These are phyloP conservation scores for Thelonectria blattea DNA, from an alignment of 2,329 filamentous ascomycete species.

Conservation along the genomic window DNA sequence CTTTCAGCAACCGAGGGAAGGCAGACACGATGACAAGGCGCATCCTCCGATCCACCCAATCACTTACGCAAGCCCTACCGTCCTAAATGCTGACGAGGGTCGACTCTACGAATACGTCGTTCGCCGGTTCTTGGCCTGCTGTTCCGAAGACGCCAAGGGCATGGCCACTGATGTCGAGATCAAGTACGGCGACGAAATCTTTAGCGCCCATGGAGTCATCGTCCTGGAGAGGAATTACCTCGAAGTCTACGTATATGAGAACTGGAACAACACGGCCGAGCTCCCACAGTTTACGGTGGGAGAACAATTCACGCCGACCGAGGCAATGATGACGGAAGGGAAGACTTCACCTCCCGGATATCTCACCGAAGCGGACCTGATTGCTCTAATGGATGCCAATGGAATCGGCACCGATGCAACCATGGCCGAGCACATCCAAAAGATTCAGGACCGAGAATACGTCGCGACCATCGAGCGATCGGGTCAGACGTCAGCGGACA, in stretches of 20 bases:
- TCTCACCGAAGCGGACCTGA: conserved; percentile 92
- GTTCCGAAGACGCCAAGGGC: conserved; percentile 91
- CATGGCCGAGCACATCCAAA: conserved; percentile 98
- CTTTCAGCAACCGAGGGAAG: conserved; percentile 82
- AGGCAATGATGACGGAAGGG: conserved; percentile 90
- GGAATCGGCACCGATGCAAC: conserved; percentile 98
- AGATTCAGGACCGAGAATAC: conserved; percentile 90
- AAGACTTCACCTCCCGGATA: conserved; percentile 85
- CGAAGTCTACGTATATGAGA: conserved; percentile 95
- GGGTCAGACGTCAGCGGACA: conserved; percentile 44
- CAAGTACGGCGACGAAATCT: conserved; percentile 80
- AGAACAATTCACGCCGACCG: conserved; percentile 84
- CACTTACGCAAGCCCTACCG: conserved; percentile 73
- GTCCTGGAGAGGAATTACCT: conserved; percentile 92
- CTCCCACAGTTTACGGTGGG: conserved; percentile 80
- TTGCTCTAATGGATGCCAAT: conserved; percentile 97
- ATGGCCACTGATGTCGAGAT: conserved; percentile 85
- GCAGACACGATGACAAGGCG: conserved; percentile 91
- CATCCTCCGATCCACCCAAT: conserved; percentile 98
- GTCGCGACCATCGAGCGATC: conserved; percentile 67
- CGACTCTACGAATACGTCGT: conserved; percentile 92
- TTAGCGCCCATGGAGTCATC: conserved; percentile 81
- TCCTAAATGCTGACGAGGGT: conserved; percentile 70
- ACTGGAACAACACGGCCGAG: conserved; percentile 87
- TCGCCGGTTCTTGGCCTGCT: conserved; percentile 91